Base-by-base conservation (phyloP, 495 filamentous ascomycete species). In the Geopyxis carbonaria region DNA sequence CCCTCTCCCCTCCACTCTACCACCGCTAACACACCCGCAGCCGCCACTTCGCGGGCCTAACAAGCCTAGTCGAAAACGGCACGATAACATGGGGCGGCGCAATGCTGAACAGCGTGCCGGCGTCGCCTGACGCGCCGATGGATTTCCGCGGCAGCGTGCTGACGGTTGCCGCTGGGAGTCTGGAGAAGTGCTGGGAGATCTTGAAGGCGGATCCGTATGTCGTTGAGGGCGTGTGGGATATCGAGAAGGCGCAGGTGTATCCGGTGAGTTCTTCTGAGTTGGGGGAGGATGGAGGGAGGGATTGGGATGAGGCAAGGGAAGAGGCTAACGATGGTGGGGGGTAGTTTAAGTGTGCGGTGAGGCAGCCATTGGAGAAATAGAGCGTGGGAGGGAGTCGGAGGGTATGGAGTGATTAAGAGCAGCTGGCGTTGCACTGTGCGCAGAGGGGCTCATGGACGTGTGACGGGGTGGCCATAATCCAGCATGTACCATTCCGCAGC, bases 151-250 rank as follows among this genome's bases (percentile, higher is more conserved):
- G 84, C 14, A 78, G 70, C 57, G 67, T 72, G 20, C 53, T 93
- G 51, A 59, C 91, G 16, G 58, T 65, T 3, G 37, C 64, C 8
- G 83, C 72, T 3, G 65, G 70, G 35, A 72, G 61, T 11, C 74
- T 70, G 52, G 83, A 84, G 37, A 73, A 78, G 54, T 71, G 81
- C 0, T 51, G 76, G 27, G 63, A 76, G 53, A 48, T 66, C 6
- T 50, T 94, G 32, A 68, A 69, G 56, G 63, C 73, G 9, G 86
- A 94, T 20, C 64, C 83, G 5, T 93, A 93, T 51, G 60, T 63
- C 13, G 60, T 52, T 37, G 57, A 45, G n/a, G 76, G 70, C 0
- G 80, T 94, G 10, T 93, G 86, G 86, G 81, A 93, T 67, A 61
- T 75, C 44, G 70, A 76, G 13, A 85, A 80, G 53, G 76, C 43